Evolutionary conservation across 148 eudicot genomes (phyloP), one percentile per base, ranked within the genome.

Genomic region (Diospyros lotus): DNA sequence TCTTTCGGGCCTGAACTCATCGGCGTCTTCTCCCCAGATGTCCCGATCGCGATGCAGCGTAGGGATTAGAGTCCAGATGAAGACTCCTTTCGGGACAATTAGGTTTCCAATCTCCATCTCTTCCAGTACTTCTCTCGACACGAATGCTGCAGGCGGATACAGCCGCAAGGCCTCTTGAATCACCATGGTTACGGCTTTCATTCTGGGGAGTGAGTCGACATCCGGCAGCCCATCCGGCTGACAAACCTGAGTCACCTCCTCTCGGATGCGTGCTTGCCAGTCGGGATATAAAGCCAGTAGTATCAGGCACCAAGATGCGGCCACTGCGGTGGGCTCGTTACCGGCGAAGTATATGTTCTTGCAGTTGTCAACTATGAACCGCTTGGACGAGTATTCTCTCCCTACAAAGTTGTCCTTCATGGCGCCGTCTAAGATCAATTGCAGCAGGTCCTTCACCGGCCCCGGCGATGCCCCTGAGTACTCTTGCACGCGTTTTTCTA

Each of bases 61-160:
- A 0, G 98, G 98, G 71, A 93, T 93, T 77, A 93, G 73, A 2
- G 90, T 88, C 98, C 98, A 93, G 14, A 82, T 73, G 81, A 90
- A 89, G 40, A 93, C 92, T 6, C 98, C 98, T 80, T 93, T 90
- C 1, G 98, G 98, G 13, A 93, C 88, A 6, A 58, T 39, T 0
- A 93, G 62, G 58, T 67, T 78, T 7, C 98, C 98, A 5, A 93
- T 73, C 63, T 79, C 81, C 13, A 82, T 77, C 42, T 91, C 92
- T 81, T 90, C 84, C 4, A 93, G 85, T 14, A 92, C 98, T 68
- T 93, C 98, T 71, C 98, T 84, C 18, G 96, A 87, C 73, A 93
- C 90, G 68, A 93, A 93, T 4, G 96, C 96, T 55, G 92, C 98
- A 9, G 98, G 98, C 13, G 93, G 88, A 74, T 90, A 93, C 17